Evolutionary conservation across 2,329 filamentous ascomycete genomes (phyloP).

Genomic region (Phoma sp.): DNA sequence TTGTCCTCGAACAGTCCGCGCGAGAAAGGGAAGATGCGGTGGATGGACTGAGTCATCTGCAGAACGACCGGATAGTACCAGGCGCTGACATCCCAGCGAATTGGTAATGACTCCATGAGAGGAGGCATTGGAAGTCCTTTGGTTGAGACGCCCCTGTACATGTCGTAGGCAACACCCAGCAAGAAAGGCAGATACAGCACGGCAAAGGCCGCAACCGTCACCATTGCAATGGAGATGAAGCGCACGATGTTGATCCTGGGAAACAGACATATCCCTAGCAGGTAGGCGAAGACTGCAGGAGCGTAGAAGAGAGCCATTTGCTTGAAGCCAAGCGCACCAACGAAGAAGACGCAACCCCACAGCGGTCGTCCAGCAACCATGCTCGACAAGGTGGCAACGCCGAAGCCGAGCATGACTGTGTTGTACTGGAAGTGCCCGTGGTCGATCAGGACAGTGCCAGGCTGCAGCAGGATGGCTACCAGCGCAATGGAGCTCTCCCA

Average conservation of each 20-base stretch:
- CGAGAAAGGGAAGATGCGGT: conserved; percentile 94
- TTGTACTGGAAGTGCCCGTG: conserved; percentile 99
- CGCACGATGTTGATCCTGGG: conserved; percentile 72
- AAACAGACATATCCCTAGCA: conserved; percentile 84
- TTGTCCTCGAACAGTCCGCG: conserved; percentile 98
- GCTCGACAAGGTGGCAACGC: conserved; percentile 85
- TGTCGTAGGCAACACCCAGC: conserved; percentile 72
- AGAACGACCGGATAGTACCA: conserved; percentile 77
- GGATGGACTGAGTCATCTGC: conserved; percentile 81
- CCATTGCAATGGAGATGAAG: conserved; percentile 75
- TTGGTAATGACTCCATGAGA: conserved; percentile 68
- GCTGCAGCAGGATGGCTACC: conserved; percentile 90
- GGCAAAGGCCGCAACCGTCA: conserved; percentile 75
- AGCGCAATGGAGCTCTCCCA: conserved; percentile 88
- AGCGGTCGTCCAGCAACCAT: conserved; percentile 83
- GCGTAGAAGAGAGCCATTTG: conserved; percentile 99
- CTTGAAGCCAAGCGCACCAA: conserved; percentile 93
- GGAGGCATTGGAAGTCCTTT: conserved; percentile 64
- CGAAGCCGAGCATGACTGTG: conserved; percentile 94
- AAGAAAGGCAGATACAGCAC: conserved; percentile 78
- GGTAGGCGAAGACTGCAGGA: conserved; percentile 87
- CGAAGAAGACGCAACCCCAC: conserved; percentile 94
- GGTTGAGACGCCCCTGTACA: conserved; percentile 66
- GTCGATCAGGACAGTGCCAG: conserved; percentile 87
- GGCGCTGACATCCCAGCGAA: conserved; percentile 65